Evolutionary conservation across 345 rosid species (phyloP).

Genomic region (Aquilaria malaccensis): DNA sequence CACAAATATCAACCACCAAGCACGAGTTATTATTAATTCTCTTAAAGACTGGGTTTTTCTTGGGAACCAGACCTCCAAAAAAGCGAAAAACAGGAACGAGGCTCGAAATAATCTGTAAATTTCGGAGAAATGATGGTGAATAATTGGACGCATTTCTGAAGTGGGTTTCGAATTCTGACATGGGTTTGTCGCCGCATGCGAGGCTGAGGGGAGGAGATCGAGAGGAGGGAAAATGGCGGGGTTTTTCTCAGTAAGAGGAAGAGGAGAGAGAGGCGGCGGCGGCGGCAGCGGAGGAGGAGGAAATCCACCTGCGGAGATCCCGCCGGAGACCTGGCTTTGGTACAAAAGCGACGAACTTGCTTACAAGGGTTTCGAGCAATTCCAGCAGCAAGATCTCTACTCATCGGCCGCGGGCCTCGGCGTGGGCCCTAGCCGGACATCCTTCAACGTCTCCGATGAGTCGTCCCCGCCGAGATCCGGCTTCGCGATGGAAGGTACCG

Average conservation of each 20-base stretch:
- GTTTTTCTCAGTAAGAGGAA: conserved; percentile 38
- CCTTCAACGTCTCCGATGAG: conserved; percentile 37
- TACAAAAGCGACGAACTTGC: conserved; percentile 1
- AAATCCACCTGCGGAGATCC: conserved; percentile 29
- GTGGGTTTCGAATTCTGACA: background rate
- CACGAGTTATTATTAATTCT: too few species aligned
- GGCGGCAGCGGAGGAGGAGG: conserved; percentile 28
- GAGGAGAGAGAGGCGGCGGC: conserved; percentile 14
- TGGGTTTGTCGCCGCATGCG: too few species aligned
- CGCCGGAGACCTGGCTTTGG: conserved; percentile 43
- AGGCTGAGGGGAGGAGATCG: conserved; percentile 29
- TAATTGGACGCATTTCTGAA: conserved; percentile 6
- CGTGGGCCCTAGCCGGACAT: conserved; percentile 27
- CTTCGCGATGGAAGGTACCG: conserved; percentile 16
- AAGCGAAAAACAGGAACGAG: background rate
- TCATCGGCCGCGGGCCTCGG: conserved; percentile 43
- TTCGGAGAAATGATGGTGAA: conserved; percentile 7
- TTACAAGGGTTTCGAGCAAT: conserved; percentile 15
- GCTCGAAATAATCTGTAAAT: conserved; percentile 2
- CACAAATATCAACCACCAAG: too few species aligned
- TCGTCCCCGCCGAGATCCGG: conserved; percentile 10
- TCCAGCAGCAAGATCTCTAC: conserved; percentile 54
- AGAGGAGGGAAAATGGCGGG: conserved; percentile 40
- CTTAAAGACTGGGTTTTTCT: too few species aligned
- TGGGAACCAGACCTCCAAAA: too few species aligned